phyloP scores from a whole-genome alignment of 495 filamentous ascomycete species.

The Lindgomyces ingoldianus region DNA sequence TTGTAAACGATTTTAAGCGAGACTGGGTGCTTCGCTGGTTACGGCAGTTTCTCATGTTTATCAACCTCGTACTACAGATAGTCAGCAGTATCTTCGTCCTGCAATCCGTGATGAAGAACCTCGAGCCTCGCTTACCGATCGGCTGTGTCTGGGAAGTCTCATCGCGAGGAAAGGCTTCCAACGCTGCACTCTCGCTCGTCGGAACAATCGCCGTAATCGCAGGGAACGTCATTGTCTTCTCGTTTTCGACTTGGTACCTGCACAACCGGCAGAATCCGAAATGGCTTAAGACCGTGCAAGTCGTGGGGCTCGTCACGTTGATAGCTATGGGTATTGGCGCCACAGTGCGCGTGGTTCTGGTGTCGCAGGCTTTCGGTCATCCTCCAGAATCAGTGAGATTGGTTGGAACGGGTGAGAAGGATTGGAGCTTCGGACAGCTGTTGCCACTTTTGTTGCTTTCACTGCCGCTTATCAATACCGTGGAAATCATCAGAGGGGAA shows the following conservation, averaged over 20 bases:
- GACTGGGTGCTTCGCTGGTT: constrained; percentile 64
- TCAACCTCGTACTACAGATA: constrained; percentile 55
- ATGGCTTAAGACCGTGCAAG: constrained; percentile 52
- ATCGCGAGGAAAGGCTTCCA: constrained; percentile 31
- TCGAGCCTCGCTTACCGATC: constrained; percentile 53
- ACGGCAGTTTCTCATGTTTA: constrained; percentile 60
- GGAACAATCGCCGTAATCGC: constrained; percentile 57
- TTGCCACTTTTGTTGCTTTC: constrained; percentile 55
- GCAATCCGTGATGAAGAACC: constrained; percentile 49
- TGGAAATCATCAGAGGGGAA: constrained; percentile 59
- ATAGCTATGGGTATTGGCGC: constrained; percentile 54
- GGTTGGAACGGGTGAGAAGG: constrained; percentile 52
- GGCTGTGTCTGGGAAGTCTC: constrained; percentile 53
- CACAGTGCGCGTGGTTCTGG: constrained; percentile 51
- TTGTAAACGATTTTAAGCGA: constrained; percentile 60
- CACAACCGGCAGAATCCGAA: constrained; percentile 48
- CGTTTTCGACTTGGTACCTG: constrained; percentile 57
- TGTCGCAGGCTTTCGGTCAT: constrained; percentile 56
- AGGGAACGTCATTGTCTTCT: constrained; percentile 54
- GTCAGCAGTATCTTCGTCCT: constrained; percentile 55
- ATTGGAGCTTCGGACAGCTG: constrained; percentile 61
- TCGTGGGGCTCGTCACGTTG: constrained; percentile 52
- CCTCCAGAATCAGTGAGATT: constrained; percentile 44
- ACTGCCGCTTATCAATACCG: constrained; percentile 54
- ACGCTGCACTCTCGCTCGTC: constrained; percentile 49